Base-by-base conservation (phyloP, 1,139 yeast species). In the Protomyces gravidus region DNA sequence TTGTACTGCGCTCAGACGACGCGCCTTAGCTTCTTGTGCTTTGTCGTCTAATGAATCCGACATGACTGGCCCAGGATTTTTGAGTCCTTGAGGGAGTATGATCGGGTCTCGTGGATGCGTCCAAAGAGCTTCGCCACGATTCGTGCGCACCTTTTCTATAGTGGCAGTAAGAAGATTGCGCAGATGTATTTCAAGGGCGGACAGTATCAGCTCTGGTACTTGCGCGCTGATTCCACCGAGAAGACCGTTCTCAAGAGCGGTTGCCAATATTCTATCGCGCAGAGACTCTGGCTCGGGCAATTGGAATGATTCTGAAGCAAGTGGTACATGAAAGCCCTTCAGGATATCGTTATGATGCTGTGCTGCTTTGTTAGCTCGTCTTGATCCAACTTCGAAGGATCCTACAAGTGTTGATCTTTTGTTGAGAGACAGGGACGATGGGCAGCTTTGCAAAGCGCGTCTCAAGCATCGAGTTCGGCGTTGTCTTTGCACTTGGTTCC, bases 161-260 rank as follows among this genome's bases (percentile, higher is more conserved):
- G 51, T 53, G 17, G 47, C 47, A 6, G 58, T 53, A n/a, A 53
- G 46, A 26, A 53, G 32, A 39, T 53, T 53, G 39, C 58, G 47
- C 6, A 53, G 39, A 45, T 53, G 58, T 3, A 53, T 47, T 17
- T 53, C 58, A n/a, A 53, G 51, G 5, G 49, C 58, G 19, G 47
- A 27, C 17, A 53, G n/a, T 27, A 53, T 42, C 17, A 53, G 47
- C 36, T 89, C 96, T 30, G 88, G 80, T 1, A 86, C 88, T 17
- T 82, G 84, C 13, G 83, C 78, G 59, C 83, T 85, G 19, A 90
- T 76, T 7, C 85, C 84, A 0, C 96, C 96, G 0, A 92, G 79
- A n/a, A 92, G 74, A 0, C 98, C 98, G 69, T 89, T 83, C 68
- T 92, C 98, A 68, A 97, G 78, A 68, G 95, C 86, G 3, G 86